Base-by-base conservation (phyloP, 148 eudicot genomes). In the Vaccinium corymbosum region DNA sequence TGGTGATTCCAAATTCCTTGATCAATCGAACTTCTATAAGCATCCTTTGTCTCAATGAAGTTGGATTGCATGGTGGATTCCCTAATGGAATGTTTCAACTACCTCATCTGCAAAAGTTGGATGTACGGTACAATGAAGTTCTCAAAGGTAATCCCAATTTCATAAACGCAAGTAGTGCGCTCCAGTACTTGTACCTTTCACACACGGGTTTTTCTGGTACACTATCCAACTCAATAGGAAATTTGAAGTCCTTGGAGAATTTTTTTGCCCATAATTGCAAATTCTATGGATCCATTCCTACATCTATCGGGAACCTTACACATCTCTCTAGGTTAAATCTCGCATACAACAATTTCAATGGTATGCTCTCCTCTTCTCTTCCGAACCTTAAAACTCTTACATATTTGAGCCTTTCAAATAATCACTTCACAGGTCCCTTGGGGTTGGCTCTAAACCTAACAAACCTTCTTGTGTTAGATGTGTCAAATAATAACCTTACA, bases 21-120 rank as follows among this genome's bases (percentile, higher is more conserved):
- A 32, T 76, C 55, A 76, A 48, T 76, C 51, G n/a, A 14, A 76
- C 79, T 70, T 80, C 85, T 2, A 16, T 85, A 38, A 46, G 61
- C 20, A 75, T 56, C 50, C 82, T 88, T 32, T 0, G 1, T 4
- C 29, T 88, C 11, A 0, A 0, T 2, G 1, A 3, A 0, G 74
- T 84, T 13, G 16, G 13, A 0, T 73, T 88, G 27, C 50, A 10
- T 48, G 90, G 82, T 32, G 16, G 56, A 32, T 22, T 88, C 15
- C 86, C 83, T 20, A 29, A 72, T 6, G 35, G 73, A 53, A 76
- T 88, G 2, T 82, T 88, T 35, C 53, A 78, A 49, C 22, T 88
- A 55, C 90, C 90, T 0, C 48, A 76, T 1, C 42, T 88, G 8
- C 19, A 81, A 6, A 4, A 2, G 61, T 78, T 88, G 35, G 12